A percentile compares a stretch with the other conserved stretches of the same genome.
These are phyloP conservation scores for Chalciporus chontae DNA, from an alignment of 768 basidiomycete species.

Conservation along the genomic window DNA sequence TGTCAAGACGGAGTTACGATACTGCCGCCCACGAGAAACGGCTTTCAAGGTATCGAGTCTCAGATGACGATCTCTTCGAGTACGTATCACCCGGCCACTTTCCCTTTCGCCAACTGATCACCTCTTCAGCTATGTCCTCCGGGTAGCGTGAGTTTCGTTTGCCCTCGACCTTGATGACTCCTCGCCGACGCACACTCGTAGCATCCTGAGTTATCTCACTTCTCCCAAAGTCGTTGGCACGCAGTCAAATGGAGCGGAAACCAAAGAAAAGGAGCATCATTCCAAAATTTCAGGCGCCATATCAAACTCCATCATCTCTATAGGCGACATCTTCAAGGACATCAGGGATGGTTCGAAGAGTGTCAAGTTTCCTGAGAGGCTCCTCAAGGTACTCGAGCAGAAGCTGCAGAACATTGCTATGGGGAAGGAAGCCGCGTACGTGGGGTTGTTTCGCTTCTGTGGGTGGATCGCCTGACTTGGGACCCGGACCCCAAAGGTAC, in stretches of 20 bases:
- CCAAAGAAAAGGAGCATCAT: slow-evolving; percentile 61
- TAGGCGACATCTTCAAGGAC: slow-evolving; percentile 81
- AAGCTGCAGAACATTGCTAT: slow-evolving; percentile 90
- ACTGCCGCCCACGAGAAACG: slow-evolving; percentile 70
- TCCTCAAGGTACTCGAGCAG: slow-evolving; percentile 86
- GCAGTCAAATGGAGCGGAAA: slow-evolving; percentile 33
- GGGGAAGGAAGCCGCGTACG: slow-evolving; percentile 87
- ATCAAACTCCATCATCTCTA: slow-evolving; percentile 49
- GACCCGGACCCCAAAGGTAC: slow-evolving; percentile 49
- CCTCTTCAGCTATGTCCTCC: slow-evolving; percentile 64
- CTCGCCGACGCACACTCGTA: slow-evolving; percentile 29
- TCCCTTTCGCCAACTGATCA: slow-evolving; percentile 5
- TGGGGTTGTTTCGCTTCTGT: slow-evolving; percentile 16
- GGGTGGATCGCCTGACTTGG: slow-evolving; percentile 3
- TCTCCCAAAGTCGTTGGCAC: slow-evolving; percentile 48
- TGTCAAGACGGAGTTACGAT: slow-evolving; percentile 78
- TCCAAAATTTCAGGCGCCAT: slow-evolving; percentile 65
- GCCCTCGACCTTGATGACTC: background rate
- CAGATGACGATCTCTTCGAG: slow-evolving; percentile 87
- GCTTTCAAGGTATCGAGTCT: slow-evolving; percentile 69
- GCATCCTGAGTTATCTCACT: slow-evolving; percentile 69
- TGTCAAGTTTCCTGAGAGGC: slow-evolving; percentile 91
- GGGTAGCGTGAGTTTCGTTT: slow-evolving; percentile 67
- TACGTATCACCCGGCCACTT: slow-evolving; percentile 35
- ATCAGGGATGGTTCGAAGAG: slow-evolving; percentile 75